phyloP scores from a whole-genome alignment of 2,329 filamentous ascomycete genomes.

The Beauveria scarabaeidicola region DNA sequence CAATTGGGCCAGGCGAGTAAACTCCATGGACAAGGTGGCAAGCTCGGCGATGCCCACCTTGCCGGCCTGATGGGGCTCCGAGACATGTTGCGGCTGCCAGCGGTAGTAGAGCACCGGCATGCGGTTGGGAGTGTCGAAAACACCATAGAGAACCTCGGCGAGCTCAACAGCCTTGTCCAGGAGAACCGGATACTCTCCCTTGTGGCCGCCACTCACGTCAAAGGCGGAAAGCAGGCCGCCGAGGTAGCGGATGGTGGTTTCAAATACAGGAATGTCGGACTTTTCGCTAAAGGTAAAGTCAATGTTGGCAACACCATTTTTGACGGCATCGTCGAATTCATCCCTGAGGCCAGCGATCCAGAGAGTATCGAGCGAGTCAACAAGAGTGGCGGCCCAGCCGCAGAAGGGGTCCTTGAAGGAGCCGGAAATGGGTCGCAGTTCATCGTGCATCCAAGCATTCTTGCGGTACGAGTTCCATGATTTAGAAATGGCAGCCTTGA shows the following conservation, averaged over 20 bases:
- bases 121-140: conserved; percentile 87
- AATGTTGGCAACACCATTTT: conserved; percentile 55
- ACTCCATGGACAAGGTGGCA: conserved; percentile 76
- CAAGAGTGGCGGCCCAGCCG: conserved; percentile 81
- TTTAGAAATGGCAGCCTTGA: conserved; percentile 67
- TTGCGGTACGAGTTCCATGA: conserved; percentile 78
- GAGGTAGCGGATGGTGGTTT: conserved; percentile 85
- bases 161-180: conserved; percentile 73
- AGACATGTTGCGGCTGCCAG: conserved; percentile 60
- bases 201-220: conserved; percentile 63
- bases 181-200: conserved; percentile 52
- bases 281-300: conserved; percentile 66
- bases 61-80: conserved; percentile 54
- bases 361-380: conserved; percentile 74
- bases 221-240: conserved; percentile 81
- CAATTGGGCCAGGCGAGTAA: conserved; percentile 79
- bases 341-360: conserved; percentile 77
- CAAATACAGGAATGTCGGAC: conserved; percentile 74
- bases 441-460: conserved; percentile 79
- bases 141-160: conserved; percentile 69
- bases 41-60: conserved; percentile 59
- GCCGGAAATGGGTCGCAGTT: conserved; percentile 66
- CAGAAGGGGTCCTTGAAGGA: conserved; percentile 72
- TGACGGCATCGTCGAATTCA: conserved; percentile 72
- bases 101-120: conserved; percentile 79